A percentile compares a stretch with the other conserved stretches of the same genome.
These are phyloP conservation scores for Zopfia rhizophila DNA, from an alignment of 2,329 filamentous ascomycete species.

Conservation along the genomic window DNA sequence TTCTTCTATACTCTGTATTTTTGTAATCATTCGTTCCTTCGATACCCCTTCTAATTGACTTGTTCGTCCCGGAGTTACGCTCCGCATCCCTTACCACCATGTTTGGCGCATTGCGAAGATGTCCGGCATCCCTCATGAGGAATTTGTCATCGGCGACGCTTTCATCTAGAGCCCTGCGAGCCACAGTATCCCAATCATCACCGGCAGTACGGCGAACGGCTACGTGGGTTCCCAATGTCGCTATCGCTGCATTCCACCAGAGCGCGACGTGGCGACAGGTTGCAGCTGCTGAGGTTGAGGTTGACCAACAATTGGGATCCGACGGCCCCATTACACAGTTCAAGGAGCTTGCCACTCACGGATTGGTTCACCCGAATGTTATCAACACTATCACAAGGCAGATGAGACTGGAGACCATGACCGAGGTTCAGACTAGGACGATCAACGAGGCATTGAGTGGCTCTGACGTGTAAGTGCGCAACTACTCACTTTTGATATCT, in stretches of 20 bases:
- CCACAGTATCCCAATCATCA: slow-evolving; percentile 32
- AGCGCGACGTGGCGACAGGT: slow-evolving; percentile 49
- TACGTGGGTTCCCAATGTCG: slow-evolving; percentile 30
- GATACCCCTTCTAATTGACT: slow-evolving; percentile 29
- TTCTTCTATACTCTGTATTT: slow-evolving; percentile 16
- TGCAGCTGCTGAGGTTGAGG: slow-evolving; percentile 35
- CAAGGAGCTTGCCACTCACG: slow-evolving; percentile 53
- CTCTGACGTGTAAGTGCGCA: slow-evolving; percentile 76
- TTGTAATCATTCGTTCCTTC: slow-evolving; percentile 20
- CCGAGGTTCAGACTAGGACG: slow-evolving; percentile 86
- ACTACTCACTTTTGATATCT: slow-evolving; percentile 1
- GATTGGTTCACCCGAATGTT: slow-evolving; percentile 71
- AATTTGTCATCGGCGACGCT: slow-evolving; percentile 36
- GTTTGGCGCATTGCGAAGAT: slow-evolving; percentile 54
- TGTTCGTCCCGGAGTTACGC: slow-evolving; percentile 9
- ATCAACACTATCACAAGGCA: slow-evolving; percentile 74
- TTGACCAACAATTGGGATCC: slow-evolving; percentile 25
- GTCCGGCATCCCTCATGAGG: slow-evolving; percentile 50
- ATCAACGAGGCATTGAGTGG: slow-evolving; percentile 84
- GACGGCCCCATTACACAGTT: slow-evolving; percentile 54
- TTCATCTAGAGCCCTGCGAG: slow-evolving; percentile 37
- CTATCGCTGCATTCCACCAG: slow-evolving; percentile 51
- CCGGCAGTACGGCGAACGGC: slow-evolving; percentile 30
- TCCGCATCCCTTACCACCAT: slow-evolving; percentile 49
- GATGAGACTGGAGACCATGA: slow-evolving; percentile 87